phyloP scores from a whole-genome alignment of 2,329 filamentous ascomycete species.

The Trichophaea hybrida region DNA sequence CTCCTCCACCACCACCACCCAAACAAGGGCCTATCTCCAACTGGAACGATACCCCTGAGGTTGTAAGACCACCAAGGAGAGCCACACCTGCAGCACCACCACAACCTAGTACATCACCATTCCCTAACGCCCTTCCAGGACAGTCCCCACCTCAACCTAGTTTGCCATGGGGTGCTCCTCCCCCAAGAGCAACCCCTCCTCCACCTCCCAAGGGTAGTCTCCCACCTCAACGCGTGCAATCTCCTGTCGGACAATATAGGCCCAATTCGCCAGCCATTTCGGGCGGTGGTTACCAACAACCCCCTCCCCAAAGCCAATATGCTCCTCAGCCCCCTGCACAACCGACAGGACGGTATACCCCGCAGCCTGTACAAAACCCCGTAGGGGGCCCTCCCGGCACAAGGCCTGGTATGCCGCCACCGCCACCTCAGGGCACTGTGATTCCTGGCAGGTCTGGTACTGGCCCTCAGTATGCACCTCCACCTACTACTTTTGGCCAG shows the following conservation, averaged over 20 bases:
- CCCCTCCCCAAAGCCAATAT: constrained; percentile 65
- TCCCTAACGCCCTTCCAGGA: constrained; percentile 55
- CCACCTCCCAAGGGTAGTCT: constrained; percentile 33
- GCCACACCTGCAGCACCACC: constrained; percentile 51
- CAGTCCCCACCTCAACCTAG: constrained; percentile 71
- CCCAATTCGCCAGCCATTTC: constrained; percentile 28
- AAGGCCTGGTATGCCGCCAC: constrained; percentile 28
- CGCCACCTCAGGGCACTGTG: constrained; percentile 34
- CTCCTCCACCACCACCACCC: constrained; percentile 48
- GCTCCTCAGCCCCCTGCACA: constrained; percentile 56
- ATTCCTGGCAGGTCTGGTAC: constrained; percentile 35
- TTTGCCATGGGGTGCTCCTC: constrained; percentile 57
- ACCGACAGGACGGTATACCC: constrained; percentile 39
- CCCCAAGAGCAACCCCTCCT: constrained; percentile 48
- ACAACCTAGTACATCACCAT: constrained; percentile 58
- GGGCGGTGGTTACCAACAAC: constrained; percentile 48
- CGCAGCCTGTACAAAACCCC: constrained; percentile 36
- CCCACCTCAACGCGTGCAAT: constrained; percentile 14
- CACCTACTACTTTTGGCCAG: constrained; percentile 33
- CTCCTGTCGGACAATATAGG: constrained; percentile 27
- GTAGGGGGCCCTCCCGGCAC: constrained; percentile 25
- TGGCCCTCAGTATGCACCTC: constrained; percentile 47
- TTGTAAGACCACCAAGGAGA: constrained; percentile 59
- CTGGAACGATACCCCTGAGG: constrained; percentile 92
- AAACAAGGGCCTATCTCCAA: constrained; percentile 50